Percentiles rank a stretch among this genome's conserved stretches.
phyloP scores from a whole-genome alignment of 1,284 basidiomycete genomes.

The Anthracocystis panici-leucophaei region DNA sequence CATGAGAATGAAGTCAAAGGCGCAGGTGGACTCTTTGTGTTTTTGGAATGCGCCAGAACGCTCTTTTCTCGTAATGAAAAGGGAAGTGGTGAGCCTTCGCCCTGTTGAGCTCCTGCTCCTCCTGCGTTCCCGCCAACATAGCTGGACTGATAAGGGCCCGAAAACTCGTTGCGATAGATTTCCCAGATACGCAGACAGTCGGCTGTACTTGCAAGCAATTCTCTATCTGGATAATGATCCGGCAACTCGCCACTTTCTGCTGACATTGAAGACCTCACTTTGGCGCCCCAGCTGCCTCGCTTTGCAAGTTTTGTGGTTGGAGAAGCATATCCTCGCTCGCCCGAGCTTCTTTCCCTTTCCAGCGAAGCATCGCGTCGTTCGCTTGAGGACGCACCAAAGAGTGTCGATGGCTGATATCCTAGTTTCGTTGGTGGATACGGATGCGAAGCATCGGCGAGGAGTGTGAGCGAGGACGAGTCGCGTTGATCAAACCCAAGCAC shows the following conservation, averaged over 20 bases:
- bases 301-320: slow-evolving; percentile 55
- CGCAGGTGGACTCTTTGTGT: slow-evolving; percentile 64
- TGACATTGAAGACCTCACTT: slow-evolving; percentile 16
- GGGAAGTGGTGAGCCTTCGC: slow-evolving; percentile 31
- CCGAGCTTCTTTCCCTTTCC: slow-evolving; percentile 38
- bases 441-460: slow-evolving; percentile 65
- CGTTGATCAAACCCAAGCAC: slow-evolving; percentile 59
- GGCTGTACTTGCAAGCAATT: slow-evolving; percentile 67
- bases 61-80: slow-evolving; percentile 66
- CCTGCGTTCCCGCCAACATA: slow-evolving; percentile 48
- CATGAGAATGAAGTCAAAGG: slow-evolving; percentile 69
- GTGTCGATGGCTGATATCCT: slow-evolving; percentile 64
- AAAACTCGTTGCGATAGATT: slow-evolving; percentile 53
- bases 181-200: slow-evolving; percentile 69
- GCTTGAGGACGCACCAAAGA: slow-evolving; percentile 49
- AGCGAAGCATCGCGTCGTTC: slow-evolving; percentile 35
- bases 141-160: slow-evolving; percentile 47
- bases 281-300: slow-evolving; percentile 57
- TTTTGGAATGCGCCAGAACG: slow-evolving; percentile 65
- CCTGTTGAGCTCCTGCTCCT: slow-evolving; percentile 13
- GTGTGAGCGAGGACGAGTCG: slow-evolving; percentile 42
- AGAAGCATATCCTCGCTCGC: slow-evolving; percentile 49
- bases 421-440: slow-evolving; percentile 68
- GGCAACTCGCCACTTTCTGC: slow-evolving; percentile 25
- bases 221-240: slow-evolving; percentile 62